A percentile compares a stretch with the other conserved stretches of the same genome.
Conservation (phyloP, 208 protist species). For the Trypanosoma rangeli region DNA sequence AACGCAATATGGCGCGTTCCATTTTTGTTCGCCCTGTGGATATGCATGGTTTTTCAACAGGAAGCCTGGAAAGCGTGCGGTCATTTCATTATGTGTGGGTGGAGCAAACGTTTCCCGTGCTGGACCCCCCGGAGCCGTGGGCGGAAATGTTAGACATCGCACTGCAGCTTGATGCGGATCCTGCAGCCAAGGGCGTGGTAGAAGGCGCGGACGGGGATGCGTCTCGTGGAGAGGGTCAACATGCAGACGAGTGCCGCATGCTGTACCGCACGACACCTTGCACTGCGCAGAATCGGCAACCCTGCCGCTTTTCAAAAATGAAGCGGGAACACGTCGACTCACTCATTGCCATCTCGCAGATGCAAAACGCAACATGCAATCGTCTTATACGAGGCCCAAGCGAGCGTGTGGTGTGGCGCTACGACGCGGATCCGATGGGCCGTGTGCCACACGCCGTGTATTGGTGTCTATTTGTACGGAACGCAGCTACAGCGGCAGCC, state of each 20-base stretch:
- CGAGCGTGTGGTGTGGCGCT: conserved; percentile 51
- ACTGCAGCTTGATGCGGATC: conserved; percentile 48
- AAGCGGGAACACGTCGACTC: conserved; percentile 32
- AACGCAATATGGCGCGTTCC: conserved; percentile 39
- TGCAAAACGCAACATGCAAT: conserved; percentile 39
- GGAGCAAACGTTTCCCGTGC: conserved; percentile 71
- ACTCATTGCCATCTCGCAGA: conserved; percentile 34
- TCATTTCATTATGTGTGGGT: conserved; percentile 37
- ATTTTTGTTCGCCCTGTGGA: conserved; percentile 28
- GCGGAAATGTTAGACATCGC: conserved; percentile 60
- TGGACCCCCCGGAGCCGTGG: conserved; percentile 56
- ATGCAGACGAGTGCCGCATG: background rate
- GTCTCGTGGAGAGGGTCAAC: background rate
- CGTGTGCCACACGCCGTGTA: conserved; percentile 61
- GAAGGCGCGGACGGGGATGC: background rate
- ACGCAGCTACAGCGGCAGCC: background rate
- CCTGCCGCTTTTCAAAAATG: conserved; percentile 45
- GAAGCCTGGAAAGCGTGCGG: conserved; percentile 24
- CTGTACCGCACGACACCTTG: conserved; percentile 29
- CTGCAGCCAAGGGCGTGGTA: background rate
- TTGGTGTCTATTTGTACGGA: conserved; percentile 42
- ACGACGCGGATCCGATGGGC: conserved; percentile 41
- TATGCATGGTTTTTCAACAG: conserved; percentile 14
- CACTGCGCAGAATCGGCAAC: conserved; percentile 15
- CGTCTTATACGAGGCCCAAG: conserved; percentile 25